Conservation (phyloP, 192 early-diverging fungal genomes). For the Entomortierella beljakovae region DNA sequence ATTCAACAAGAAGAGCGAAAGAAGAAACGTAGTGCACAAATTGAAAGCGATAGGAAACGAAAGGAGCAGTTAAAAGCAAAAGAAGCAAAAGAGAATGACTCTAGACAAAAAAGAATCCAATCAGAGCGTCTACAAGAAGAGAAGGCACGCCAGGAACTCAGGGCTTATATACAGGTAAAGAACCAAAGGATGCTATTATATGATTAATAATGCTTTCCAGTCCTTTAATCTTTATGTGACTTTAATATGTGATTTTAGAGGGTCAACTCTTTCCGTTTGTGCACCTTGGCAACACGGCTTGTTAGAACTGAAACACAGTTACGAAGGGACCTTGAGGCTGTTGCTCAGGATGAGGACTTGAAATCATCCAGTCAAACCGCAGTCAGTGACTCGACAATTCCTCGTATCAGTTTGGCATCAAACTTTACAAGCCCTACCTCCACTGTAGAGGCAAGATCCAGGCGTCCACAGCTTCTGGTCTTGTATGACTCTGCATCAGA, state of each 20-base stretch:
- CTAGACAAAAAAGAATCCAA: conserved; percentile 15
- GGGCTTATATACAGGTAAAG: conserved; percentile 41
- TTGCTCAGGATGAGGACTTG: conserved; percentile 20
- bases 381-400: not conserved
- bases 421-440: not conserved
- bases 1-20: conserved; percentile 36
- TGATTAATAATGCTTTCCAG: not conserved
- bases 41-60: conserved; percentile 44
- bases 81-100: conserved; percentile 29
- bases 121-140: conserved; percentile 22
- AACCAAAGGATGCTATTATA: no score
- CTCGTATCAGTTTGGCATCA: conserved; percentile 28
- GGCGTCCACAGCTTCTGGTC: conserved; percentile 19
- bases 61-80: conserved; percentile 38
- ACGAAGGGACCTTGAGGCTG: conserved; percentile 19
- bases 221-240: not conserved
- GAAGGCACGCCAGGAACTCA: conserved; percentile 26
- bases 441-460: not conserved
- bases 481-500: conserved; percentile 22
- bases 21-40: conserved; percentile 29
- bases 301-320: conserved; percentile 46
- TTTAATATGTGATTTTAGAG: conserved; percentile 9
- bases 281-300: conserved; percentile 13
- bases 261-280: conserved; percentile 29
- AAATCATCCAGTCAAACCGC: not conserved